A percentile compares a stretch with the other conserved stretches of the same genome.
phyloP scores from a whole-genome alignment of 495 filamentous ascomycete genomes.

The Xylaria cubensis region DNA sequence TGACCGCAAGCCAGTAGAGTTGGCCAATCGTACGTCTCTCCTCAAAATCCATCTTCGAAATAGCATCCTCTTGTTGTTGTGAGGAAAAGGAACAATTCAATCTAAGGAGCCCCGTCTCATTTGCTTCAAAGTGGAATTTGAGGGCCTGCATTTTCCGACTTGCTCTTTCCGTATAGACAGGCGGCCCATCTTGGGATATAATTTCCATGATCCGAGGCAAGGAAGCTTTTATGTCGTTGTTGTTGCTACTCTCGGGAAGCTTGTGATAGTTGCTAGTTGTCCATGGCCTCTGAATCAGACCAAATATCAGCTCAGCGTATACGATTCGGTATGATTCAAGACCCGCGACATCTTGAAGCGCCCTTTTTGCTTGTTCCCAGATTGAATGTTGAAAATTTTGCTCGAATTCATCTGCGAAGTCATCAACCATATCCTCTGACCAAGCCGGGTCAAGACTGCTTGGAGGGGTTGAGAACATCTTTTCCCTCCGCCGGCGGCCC shows the following conservation, averaged over 20 bases:
- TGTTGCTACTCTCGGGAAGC: constrained; percentile 14
- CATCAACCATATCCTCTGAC: constrained; percentile 6
- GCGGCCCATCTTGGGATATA: constrained; percentile 48
- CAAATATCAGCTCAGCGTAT: constrained; percentile 56
- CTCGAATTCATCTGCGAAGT: constrained; percentile 37
- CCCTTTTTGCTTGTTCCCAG: constrained; percentile 54
- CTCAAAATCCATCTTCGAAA: constrained; percentile 27
- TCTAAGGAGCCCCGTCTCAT: constrained; percentile 31
- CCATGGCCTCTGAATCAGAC: constrained; percentile 51
- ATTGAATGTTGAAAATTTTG: constrained; percentile 46
- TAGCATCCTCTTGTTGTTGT: background rate
- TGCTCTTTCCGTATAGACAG: constrained; percentile 48
- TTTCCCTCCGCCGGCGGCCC: constrained; percentile 33
- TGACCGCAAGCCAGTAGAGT: constrained; percentile 58
- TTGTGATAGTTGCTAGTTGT: constrained; percentile 12
- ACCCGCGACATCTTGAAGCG: constrained; percentile 43
- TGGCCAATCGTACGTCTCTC: constrained; percentile 50
- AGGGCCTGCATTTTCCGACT: constrained; percentile 44
- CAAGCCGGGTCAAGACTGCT: constrained; percentile 21
- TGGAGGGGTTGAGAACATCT: background rate
- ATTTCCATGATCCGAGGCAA: constrained; percentile 35
- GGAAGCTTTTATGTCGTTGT: background rate
- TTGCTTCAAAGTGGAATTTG: constrained; percentile 42
- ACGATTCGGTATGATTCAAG: constrained; percentile 54
- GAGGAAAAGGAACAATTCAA: background rate